phyloP scores from a whole-genome alignment of 441 rosid species.

The Corymbia calophylla region DNA sequence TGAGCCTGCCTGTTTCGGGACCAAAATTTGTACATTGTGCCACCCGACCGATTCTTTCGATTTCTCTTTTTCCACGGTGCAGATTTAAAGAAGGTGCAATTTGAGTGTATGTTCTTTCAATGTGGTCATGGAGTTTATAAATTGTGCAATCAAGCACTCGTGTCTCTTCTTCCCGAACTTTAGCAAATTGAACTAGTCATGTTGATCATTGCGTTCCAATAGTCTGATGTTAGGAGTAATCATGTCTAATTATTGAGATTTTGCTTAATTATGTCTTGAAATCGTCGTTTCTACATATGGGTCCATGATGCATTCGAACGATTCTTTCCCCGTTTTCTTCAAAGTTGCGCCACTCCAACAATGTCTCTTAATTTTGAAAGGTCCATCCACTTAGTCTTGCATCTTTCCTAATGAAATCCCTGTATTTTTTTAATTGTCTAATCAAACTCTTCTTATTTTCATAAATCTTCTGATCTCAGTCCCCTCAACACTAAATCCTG shows the following conservation, averaged over 20 bases:
- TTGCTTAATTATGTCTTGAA: too few relatives aligned
- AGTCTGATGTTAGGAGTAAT: too few relatives aligned
- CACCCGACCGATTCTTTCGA: not conserved
- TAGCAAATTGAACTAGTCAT: not conserved
- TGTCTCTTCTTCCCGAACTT: not conserved
- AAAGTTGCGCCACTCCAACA: not conserved
- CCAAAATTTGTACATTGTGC: not conserved
- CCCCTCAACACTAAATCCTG: not conserved
- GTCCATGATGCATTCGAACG: too few relatives aligned
- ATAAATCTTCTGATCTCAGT: not conserved
- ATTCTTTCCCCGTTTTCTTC: not conserved
- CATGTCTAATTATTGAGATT: too few relatives aligned
- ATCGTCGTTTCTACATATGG: too few relatives aligned
- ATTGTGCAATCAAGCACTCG: not conserved
- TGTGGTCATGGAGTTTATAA: not conserved
- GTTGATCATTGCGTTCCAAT: not conserved
- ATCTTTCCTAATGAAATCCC: not conserved
- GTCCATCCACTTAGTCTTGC: not conserved
- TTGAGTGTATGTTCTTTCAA: not conserved
- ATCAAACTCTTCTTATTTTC: not conserved
- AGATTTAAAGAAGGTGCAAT: not conserved
- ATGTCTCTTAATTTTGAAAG: not conserved
- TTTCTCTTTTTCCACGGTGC: not conserved
- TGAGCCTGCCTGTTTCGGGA: not conserved
- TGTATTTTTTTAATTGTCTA: not conserved